phyloP scores from a whole-genome alignment of 345 rosid species.

The Eucalyptus lansdowneana region DNA sequence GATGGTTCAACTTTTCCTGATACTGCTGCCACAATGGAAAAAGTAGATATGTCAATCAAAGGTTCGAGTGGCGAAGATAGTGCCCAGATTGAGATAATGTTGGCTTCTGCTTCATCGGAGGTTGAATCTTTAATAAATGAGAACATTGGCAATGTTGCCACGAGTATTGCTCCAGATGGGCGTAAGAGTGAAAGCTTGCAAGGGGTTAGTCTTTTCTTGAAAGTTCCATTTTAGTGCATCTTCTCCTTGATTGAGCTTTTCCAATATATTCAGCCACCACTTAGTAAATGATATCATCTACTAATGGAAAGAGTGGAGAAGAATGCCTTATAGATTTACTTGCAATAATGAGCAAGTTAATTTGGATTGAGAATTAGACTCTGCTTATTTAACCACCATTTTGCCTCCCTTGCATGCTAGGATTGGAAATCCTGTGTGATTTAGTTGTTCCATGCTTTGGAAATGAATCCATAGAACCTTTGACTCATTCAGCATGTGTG shows the following conservation, averaged over 20 bases:
- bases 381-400: neutral
- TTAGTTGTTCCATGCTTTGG: neutral
- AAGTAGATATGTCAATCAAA: neutral
- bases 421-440: neutral
- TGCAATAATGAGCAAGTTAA: neutral
- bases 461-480: neutral
- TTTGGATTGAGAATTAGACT: neutral
- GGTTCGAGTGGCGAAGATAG: neutral
- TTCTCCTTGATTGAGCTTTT: neutral
- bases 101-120: neutral
- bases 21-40: neutral
- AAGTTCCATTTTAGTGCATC: neutral
- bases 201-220: neutral
- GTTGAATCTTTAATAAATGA: neutral
- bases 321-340: neutral
- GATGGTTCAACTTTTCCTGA: neutral
- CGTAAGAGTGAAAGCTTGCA: neutral
- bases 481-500: neutral
- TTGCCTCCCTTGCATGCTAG: neutral
- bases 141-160: neutral
- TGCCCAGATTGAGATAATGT: neutral
- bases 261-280: neutral
- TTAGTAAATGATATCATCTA: neutral
- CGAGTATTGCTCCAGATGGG: neutral
- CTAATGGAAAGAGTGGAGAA: neutral